Evolutionary conservation across 2,329 filamentous ascomycete genomes (phyloP).

Genomic region (Trichoderma citrinoviride): DNA sequence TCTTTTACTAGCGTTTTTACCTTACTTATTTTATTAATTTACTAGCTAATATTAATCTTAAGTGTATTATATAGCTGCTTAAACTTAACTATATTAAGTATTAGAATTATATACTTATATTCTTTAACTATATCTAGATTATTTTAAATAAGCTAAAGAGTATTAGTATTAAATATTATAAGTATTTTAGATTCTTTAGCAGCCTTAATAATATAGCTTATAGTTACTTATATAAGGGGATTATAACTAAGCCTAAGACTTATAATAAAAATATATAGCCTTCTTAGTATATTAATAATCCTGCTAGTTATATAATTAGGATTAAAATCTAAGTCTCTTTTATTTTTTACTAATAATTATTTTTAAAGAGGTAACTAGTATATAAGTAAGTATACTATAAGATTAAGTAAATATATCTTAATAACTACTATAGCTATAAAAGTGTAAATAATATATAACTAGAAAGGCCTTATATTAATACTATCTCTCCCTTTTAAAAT

Average conservation of each 20-base stretch:
- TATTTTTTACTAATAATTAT: constrained; percentile 43
- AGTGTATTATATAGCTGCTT: constrained; percentile 73
- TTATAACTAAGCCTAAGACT: constrained; percentile 91
- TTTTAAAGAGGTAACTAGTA: constrained; percentile 58
- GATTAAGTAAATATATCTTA: constrained; percentile 95
- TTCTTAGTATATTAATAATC: constrained; percentile 76
- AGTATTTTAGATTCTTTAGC: constrained; percentile 71
- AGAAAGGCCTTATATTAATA: not conserved
- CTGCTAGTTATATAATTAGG: constrained; percentile 60
- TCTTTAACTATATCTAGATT: constrained; percentile 74
- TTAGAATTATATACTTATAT: constrained; percentile 81
- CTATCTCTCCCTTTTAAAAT: not conserved
- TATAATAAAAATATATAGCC: constrained; percentile 88
- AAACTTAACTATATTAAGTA: constrained; percentile 95
- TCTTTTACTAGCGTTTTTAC: constrained; percentile 70
- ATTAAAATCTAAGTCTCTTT: constrained; percentile 48
- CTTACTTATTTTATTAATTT: constrained; percentile 40
- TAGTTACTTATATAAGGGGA: constrained; percentile 83
- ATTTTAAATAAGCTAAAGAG: constrained; percentile 72
- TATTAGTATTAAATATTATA: constrained; percentile 90
- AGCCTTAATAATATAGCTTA: constrained; percentile 72
- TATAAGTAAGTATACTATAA: constrained; percentile 98
- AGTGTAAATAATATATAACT: constrained; percentile 96
- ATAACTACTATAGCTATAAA: constrained; percentile 83
- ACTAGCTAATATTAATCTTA: constrained; percentile 53